These are phyloP conservation scores for Epichloe gansuensis DNA, from an alignment of 2,329 filamentous ascomycete genomes.

Conservation along the genomic window DNA sequence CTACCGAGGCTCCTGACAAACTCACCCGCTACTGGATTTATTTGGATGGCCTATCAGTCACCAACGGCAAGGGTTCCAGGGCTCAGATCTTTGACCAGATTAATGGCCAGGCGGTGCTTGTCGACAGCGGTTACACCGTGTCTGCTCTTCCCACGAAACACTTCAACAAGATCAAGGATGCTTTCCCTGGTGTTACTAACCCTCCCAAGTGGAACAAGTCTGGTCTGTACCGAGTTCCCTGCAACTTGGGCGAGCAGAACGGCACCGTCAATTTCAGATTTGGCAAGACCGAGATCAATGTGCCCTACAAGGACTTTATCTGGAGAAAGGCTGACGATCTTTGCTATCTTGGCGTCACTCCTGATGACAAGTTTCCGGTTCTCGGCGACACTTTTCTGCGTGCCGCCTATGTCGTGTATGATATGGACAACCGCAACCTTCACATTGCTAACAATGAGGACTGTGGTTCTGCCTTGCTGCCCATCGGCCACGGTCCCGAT, in stretches of 20 bases:
- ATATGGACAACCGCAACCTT: conserved; percentile 27
- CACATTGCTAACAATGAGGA: conserved; percentile 25
- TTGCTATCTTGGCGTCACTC: conserved; percentile 34
- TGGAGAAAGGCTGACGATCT: conserved; percentile 22
- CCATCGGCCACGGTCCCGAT: conserved; percentile 27
- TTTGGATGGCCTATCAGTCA: conserved; percentile 25
- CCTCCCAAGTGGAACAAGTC: conserved; percentile 11
- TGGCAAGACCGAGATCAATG: conserved; percentile 30
- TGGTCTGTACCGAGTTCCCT: conserved; percentile 38
- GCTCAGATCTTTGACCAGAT: conserved; percentile 31
- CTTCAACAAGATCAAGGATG: conserved; percentile 30
- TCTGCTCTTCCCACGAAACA: conserved; percentile 51
- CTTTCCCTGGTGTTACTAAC: conserved; percentile 19
- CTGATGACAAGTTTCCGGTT: conserved; percentile 26
- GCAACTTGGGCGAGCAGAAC: conserved; percentile 19
- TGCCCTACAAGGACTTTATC: conserved; percentile 35
- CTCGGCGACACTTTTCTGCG: conserved; percentile 34
- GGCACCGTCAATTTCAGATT: conserved; percentile 37
- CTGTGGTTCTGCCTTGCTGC: conserved; percentile 25
- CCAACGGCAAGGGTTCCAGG: conserved; percentile 22
- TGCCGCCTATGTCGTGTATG: conserved; percentile 31
- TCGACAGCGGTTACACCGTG: conserved; percentile 57
- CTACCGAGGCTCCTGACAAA: conserved; percentile 22
- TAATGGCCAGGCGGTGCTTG: conserved; percentile 34
- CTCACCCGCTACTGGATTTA: conserved; percentile 30